Percentiles rank a stretch among this genome's conserved stretches.
Conservation (phyloP, 371 early-diverging fungal species). For the Rhizopus sp. region DNA sequence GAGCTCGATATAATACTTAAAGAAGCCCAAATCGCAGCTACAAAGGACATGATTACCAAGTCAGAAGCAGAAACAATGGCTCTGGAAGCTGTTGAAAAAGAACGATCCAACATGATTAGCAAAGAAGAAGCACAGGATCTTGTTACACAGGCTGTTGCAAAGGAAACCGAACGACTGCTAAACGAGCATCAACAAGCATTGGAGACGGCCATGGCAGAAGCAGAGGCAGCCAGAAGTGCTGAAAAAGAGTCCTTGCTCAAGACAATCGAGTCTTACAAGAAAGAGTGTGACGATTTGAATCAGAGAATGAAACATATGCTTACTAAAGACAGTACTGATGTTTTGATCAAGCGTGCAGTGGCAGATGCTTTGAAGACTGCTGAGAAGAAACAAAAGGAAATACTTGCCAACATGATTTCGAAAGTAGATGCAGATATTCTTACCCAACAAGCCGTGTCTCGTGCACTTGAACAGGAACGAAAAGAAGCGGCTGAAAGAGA, state of each 20-base stretch:
- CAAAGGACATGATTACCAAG: constrained; percentile 17
- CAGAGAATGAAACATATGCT: constrained; percentile 17
- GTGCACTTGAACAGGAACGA: constrained; percentile 23
- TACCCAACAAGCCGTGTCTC: constrained; percentile 16
- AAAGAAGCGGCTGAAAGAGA: constrained; percentile 19
- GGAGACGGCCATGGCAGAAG: constrained; percentile 1
- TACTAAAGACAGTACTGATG: constrained; percentile 21
- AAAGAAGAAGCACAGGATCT: background rate
- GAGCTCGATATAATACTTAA: constrained; percentile 1
- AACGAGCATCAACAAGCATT: background rate
- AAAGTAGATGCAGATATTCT: constrained; percentile 14
- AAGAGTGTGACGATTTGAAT: constrained; percentile 15
- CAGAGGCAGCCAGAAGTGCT: background rate
- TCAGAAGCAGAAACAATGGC: constrained; percentile 15
- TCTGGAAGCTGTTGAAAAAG: constrained; percentile 18
- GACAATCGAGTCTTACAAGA: constrained; percentile 15
- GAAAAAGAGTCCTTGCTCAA: constrained; percentile 10
- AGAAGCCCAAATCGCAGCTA: background rate
- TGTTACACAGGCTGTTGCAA: background rate
- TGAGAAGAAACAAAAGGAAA: constrained; percentile 17
- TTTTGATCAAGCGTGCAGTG: constrained; percentile 20
- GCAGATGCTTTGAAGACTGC: constrained; percentile 12
- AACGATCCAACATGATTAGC: background rate
- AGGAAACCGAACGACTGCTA: background rate
- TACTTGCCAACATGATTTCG: constrained; percentile 18